These are phyloP conservation scores for Fusarium udum DNA, from an alignment of 2,329 filamentous ascomycete genomes.

Conservation along the genomic window DNA sequence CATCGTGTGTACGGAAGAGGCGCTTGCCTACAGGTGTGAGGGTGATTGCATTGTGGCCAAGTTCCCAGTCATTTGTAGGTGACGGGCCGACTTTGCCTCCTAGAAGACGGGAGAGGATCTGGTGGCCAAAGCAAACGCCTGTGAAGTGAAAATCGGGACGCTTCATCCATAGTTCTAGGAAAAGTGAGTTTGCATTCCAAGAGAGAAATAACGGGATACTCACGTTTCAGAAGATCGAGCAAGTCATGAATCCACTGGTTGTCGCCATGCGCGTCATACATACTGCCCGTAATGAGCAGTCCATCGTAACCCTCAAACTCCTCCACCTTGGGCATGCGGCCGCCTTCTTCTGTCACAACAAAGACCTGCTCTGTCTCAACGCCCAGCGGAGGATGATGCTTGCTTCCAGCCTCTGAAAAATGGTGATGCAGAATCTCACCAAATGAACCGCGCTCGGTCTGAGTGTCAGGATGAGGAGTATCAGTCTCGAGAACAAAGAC, in stretches of 20 bases:
- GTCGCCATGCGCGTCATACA: conserved; percentile 75
- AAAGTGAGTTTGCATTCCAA: neutral
- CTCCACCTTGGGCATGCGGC: conserved; percentile 56
- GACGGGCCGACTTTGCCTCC: conserved; percentile 73
- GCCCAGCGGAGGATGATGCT: conserved; percentile 62
- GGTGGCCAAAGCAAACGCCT: conserved; percentile 85
- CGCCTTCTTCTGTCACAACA: conserved; percentile 60
- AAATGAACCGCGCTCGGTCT: conserved; percentile 60
- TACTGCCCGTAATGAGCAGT: conserved; percentile 76
- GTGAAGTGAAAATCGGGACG: conserved; percentile 67
- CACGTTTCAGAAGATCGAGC: conserved; percentile 63
- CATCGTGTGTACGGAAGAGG: conserved; percentile 68
- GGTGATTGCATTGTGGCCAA: conserved; percentile 71
- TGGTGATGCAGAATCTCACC: conserved; percentile 62
- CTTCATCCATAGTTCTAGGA: conserved; percentile 57
- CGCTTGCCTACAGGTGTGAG: conserved; percentile 73
- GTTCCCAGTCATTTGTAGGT: conserved; percentile 74
- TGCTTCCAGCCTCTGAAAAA: conserved; percentile 60
- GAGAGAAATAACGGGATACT: neutral
- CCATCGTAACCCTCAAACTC: conserved; percentile 74
- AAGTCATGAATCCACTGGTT: conserved; percentile 78
- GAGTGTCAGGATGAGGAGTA: conserved; percentile 61
- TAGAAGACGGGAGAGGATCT: conserved; percentile 77
- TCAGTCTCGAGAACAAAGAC: conserved; percentile 69
- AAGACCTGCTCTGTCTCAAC: conserved; percentile 65